Evolutionary conservation across 257 asterid species (phyloP).

Genomic region (Mentha longifolia): DNA sequence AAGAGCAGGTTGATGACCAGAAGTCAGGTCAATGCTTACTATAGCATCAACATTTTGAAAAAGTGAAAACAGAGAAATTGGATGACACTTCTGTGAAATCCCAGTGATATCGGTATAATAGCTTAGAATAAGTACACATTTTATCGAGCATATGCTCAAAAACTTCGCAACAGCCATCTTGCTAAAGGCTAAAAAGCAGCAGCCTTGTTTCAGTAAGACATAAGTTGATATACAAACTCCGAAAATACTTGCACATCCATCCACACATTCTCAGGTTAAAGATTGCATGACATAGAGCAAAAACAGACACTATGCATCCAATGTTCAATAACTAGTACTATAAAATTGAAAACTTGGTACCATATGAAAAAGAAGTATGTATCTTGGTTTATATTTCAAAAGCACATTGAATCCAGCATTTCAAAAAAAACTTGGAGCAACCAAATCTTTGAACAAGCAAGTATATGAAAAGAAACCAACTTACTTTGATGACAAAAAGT

Average conservation of each 20-base stretch:
- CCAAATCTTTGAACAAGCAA: constrained; percentile 12
- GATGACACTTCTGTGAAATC: neutral
- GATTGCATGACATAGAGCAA: constrained; percentile 17
- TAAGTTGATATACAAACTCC: neutral
- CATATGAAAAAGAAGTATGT: neutral
- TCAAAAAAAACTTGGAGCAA: neutral
- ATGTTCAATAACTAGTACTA: neutral
- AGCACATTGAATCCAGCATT: neutral
- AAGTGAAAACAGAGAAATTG: neutral
- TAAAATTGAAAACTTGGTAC: neutral
- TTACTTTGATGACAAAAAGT: constrained; percentile 80
- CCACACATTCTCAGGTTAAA: neutral
- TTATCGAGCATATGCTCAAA: neutral
- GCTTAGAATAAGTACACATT: neutral
- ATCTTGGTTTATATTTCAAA: constrained; percentile 4
- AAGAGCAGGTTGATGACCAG: neutral
- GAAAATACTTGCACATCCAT: neutral
- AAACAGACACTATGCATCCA: neutral
- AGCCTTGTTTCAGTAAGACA: neutral
- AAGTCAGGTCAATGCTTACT: neutral
- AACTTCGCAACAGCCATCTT: neutral
- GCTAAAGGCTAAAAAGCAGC: constrained; percentile 9
- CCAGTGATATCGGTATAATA: neutral
- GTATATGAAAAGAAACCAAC: constrained; percentile 28
- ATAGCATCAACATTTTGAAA: neutral